Conservation (phyloP, 2,329 filamentous ascomycete species). For the Thielaviopsis ethacetica region DNA sequence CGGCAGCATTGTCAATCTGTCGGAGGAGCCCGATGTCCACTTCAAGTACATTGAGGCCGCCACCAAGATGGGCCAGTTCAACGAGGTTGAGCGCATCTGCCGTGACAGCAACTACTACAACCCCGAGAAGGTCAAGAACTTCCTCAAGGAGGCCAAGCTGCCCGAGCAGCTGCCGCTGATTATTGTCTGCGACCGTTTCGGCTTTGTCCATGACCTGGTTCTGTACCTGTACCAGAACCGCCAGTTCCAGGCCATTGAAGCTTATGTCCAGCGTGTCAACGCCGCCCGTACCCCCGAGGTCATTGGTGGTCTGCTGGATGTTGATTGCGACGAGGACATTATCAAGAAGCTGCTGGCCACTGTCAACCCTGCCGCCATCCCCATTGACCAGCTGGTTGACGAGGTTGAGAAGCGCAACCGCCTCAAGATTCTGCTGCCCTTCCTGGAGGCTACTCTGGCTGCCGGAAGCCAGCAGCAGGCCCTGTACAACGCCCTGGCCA, state of each 20-base stretch:
- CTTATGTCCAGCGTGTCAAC: conserved; percentile 95
- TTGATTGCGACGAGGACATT: conserved; percentile 91
- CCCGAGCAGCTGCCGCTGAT: conserved; percentile 90
- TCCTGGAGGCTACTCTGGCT: conserved; percentile 82
- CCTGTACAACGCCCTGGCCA: conserved; percentile 90
- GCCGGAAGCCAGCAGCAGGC: conserved; percentile 90
- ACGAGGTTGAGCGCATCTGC: conserved; percentile 93
- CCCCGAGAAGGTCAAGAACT: conserved; percentile 95
- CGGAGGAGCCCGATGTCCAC: conserved; percentile 85
- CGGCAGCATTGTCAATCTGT: conserved; percentile 92
- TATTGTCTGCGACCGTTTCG: conserved; percentile 98
- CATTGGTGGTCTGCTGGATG: conserved; percentile 81
- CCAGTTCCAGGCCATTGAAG: conserved; percentile 96
- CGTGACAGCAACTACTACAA: conserved; percentile 84
- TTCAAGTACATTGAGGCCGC: conserved; percentile 99
- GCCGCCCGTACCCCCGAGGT: conserved; percentile 80
- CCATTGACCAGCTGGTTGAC: conserved; percentile 81
- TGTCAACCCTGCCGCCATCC: conserved; percentile 69
- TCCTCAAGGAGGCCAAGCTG: conserved; percentile 88
- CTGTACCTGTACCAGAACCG: conserved; percentile 97
- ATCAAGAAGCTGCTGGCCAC: conserved; percentile 84
- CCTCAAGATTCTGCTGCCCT: conserved; percentile 85
- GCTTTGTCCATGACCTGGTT: conserved; percentile 93
- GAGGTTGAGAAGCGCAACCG: conserved; percentile 96
- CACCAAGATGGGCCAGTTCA: conserved; percentile 81